These are phyloP conservation scores for Wickerhamomyces tratensis DNA, from an alignment of 805 yeast species.

Conservation along the genomic window DNA sequence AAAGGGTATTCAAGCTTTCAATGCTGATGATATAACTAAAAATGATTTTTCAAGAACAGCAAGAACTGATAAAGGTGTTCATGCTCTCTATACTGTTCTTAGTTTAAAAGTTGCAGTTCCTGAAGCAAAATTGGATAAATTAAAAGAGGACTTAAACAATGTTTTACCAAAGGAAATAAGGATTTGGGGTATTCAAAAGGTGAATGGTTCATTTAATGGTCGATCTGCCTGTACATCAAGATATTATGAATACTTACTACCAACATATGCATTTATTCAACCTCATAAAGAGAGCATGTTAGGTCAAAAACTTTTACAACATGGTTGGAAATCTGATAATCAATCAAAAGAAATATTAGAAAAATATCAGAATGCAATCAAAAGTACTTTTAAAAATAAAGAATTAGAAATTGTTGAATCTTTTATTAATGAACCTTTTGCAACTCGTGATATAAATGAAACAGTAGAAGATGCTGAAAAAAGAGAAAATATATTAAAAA, in stretches of 20 bases:
- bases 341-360: slow-evolving; percentile 78
- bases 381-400: slow-evolving; percentile 19
- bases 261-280: slow-evolving; percentile 82
- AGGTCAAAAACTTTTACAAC: slow-evolving; percentile 45
- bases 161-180: slow-evolving; percentile 78
- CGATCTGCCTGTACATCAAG: slow-evolving; percentile 91
- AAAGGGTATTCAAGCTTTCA: slow-evolving; percentile 82
- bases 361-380: slow-evolving; percentile 28
- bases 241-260: slow-evolving; percentile 86
- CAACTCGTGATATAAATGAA: slow-evolving; percentile 5
- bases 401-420: slow-evolving; percentile 17
- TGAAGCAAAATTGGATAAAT: slow-evolving; percentile 47
- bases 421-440: slow-evolving; percentile 25
- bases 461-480: slow-evolving; percentile 28
- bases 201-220: slow-evolving; percentile 88
- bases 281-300: slow-evolving; percentile 75
- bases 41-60: slow-evolving; percentile 83
- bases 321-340: slow-evolving; percentile 41
- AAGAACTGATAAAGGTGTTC: slow-evolving; percentile 92
- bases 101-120: slow-evolving; percentile 78
- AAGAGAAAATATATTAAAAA: slow-evolving; percentile 30
- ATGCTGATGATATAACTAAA: slow-evolving; percentile 81
- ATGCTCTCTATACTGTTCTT: slow-evolving; percentile 92
- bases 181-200: slow-evolving; percentile 87
- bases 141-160: slow-evolving; percentile 58